Evolutionary conservation across 176 grass and related monocot species (phyloP).

Genomic region (Neostapfia colusana): DNA sequence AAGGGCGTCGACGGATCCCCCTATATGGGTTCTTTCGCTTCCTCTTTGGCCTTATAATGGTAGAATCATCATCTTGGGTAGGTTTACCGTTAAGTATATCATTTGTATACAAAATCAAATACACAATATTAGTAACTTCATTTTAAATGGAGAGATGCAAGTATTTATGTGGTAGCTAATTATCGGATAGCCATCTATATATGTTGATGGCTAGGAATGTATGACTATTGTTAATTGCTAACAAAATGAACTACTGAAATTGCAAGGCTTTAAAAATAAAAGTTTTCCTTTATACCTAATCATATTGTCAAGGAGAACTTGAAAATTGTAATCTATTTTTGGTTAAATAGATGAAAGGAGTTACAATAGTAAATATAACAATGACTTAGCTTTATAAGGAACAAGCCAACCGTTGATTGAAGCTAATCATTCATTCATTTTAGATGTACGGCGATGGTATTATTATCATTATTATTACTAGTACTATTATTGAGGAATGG

Average conservation of each 20-base stretch:
- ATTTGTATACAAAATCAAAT: not conserved
- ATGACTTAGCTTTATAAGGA: not conserved
- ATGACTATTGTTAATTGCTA: not conserved
- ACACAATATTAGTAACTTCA: not conserved
- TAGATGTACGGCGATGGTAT: not conserved
- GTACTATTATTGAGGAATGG: too few relatives aligned
- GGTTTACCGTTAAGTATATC: not conserved
- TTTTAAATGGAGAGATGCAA: not conserved
- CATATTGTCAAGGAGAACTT: not conserved
- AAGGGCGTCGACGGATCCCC: slow-evolving; percentile 50
- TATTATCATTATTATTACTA: too few relatives aligned
- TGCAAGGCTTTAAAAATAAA: not conserved
- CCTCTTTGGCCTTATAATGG: slow-evolving; percentile 1
- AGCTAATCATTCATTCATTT: not conserved
- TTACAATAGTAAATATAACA: not conserved
- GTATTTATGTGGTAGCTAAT: not conserved
- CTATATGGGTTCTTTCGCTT: slow-evolving; percentile 53
- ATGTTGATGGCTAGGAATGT: not conserved
- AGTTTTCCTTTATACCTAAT: too few relatives aligned
- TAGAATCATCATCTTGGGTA: not conserved
- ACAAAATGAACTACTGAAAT: not conserved
- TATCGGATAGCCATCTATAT: not conserved
- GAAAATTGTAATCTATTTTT: not conserved
- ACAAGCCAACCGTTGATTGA: not conserved
- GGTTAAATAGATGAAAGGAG: not conserved